These are phyloP conservation scores for Colletotrichum higginsianum DNA, from an alignment of 2,329 filamentous ascomycete species.

Conservation along the genomic window DNA sequence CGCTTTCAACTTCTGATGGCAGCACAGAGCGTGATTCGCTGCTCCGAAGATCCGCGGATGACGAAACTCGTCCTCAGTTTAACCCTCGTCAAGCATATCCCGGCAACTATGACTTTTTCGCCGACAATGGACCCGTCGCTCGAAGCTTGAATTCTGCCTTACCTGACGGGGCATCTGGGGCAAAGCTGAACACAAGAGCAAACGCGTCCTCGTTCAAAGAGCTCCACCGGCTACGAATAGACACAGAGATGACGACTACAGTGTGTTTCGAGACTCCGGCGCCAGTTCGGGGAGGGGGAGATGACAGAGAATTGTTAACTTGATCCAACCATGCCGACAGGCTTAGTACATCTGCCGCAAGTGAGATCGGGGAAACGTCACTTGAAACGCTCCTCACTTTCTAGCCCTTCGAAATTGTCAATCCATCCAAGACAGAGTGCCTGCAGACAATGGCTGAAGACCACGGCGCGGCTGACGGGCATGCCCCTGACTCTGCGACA, in stretches of 20 bases:
- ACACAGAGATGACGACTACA: conserved; percentile 27
- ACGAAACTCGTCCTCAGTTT: conserved; percentile 22
- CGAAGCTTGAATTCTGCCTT: conserved; percentile 40
- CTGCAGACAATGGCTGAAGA: not conserved
- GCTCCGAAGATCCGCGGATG: conserved; percentile 23
- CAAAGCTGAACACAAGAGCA: conserved; percentile 32
- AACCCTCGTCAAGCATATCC: conserved; percentile 14
- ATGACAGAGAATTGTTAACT: conserved; percentile 10
- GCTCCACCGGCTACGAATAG: conserved; percentile 14
- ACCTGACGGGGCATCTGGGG: conserved; percentile 38
- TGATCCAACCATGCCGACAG: conserved; percentile 9
- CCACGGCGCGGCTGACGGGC: conserved; percentile 5
- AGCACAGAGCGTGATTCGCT: conserved; percentile 24
- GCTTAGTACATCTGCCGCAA: conserved; percentile 11
- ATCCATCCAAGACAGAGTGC: not conserved
- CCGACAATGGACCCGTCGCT: conserved; percentile 19
- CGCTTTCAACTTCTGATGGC: conserved; percentile 29
- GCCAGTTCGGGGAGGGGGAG: conserved; percentile 1
- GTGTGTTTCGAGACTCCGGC: conserved; percentile 31
- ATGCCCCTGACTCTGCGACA: not conserved
- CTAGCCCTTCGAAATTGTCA: not conserved
- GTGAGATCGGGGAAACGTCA: conserved; percentile 22
- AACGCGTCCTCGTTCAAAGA: conserved; percentile 26
- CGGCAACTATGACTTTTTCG: conserved; percentile 35
- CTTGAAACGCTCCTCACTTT: conserved; percentile 29